phyloP scores from a whole-genome alignment of 768 basidiomycete genomes.

The Panus rudis region DNA sequence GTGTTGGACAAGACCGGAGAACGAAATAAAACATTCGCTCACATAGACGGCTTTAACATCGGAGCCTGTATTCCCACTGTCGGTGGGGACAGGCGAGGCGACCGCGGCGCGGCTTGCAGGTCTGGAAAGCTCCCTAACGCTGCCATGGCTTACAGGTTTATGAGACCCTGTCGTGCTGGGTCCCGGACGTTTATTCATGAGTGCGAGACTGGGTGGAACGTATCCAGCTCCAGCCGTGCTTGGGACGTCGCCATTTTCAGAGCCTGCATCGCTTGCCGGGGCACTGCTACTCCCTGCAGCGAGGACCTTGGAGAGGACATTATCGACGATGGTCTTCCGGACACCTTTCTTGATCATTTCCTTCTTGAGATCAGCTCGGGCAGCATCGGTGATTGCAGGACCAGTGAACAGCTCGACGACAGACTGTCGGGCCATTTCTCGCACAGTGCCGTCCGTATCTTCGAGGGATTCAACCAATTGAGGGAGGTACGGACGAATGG shows the following conservation, averaged over 20 bases:
- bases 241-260: conserved; percentile 51
- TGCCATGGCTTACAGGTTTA: conserved; percentile 46
- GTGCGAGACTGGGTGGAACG: conserved; percentile 66
- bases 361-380: conserved; percentile 90
- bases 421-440: conserved; percentile 76
- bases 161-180: conserved; percentile 7
- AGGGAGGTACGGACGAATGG: conserved; percentile 74
- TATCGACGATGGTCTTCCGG: conserved; percentile 81
- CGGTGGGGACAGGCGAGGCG: conserved; percentile 34
- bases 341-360: conserved; percentile 81
- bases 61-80: conserved; percentile 25
- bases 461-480: conserved; percentile 80
- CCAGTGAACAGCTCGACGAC: conserved; percentile 84
- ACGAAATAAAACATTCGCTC: conserved; percentile 22
- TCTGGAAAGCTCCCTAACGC: conserved; percentile 42
- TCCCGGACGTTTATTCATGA: conserved; percentile 45
- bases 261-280: conserved; percentile 46
- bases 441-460: conserved; percentile 85
- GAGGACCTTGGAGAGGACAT: conserved; percentile 64
- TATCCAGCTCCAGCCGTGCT: conserved; percentile 43
- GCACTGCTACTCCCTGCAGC: conserved; percentile 35
- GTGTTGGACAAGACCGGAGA: too few species aligned
- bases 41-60: conserved; percentile 68
- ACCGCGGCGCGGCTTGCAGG: conserved; percentile 56
- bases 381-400: conserved; percentile 73